A percentile compares a stretch with the other conserved stretches of the same genome.
phyloP scores from a whole-genome alignment of 805 yeast genomes.

The Starmerella lactis-condensi region DNA sequence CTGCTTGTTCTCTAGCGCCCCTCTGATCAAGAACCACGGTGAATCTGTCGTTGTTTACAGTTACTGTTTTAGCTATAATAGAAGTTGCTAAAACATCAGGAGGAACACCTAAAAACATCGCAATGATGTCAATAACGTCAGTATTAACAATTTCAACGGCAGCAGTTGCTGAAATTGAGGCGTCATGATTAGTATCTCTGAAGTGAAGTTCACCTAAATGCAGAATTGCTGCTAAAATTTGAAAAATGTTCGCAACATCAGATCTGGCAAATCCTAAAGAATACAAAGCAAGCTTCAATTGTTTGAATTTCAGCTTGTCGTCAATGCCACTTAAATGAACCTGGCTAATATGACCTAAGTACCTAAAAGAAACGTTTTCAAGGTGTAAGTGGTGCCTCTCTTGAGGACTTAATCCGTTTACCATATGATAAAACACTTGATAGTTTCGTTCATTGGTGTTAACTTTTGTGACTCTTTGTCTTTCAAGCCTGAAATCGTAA shows the following conservation, averaged over 20 bases:
- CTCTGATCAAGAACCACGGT: constrained; percentile 26
- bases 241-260: constrained; percentile 33
- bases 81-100: constrained; percentile 24
- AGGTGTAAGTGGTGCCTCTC: constrained; percentile 29
- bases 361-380: constrained; percentile 24
- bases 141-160: constrained; percentile 24
- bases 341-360: constrained; percentile 29
- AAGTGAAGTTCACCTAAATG: constrained; percentile 28
- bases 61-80: constrained; percentile 24
- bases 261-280: constrained; percentile 31
- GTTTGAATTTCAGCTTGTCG: constrained; percentile 31
- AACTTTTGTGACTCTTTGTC: constrained; percentile 35
- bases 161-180: constrained; percentile 22
- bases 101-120: constrained; percentile 26
- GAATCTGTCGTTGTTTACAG: constrained; percentile 24
- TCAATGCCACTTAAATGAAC: constrained; percentile 28
- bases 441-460: constrained; percentile 37
- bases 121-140: constrained; percentile 22
- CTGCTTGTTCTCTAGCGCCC: constrained; percentile 28
- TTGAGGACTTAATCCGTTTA: constrained; percentile 30
- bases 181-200: constrained; percentile 19
- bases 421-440: constrained; percentile 39
- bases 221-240: constrained; percentile 28
- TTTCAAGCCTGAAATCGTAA: constrained; percentile 37
- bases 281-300: constrained; percentile 31